Evolutionary conservation across 129 eudicot species (phyloP).

Genomic region (Chrysanthemum makinoi): DNA sequence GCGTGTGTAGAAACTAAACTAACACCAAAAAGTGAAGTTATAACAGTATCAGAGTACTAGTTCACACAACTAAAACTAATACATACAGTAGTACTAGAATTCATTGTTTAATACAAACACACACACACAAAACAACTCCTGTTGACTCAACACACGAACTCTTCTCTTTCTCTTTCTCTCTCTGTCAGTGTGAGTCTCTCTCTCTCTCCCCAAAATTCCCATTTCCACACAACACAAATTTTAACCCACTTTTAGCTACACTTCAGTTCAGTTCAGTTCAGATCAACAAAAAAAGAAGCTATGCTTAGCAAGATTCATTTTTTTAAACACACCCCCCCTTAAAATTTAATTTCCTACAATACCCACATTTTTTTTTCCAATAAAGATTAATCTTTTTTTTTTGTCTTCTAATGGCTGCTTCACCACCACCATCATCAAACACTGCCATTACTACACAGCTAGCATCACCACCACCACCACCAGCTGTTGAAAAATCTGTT

Average conservation of each 20-base stretch:
- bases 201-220: neutral
- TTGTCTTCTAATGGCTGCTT: neutral
- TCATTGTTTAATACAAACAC: neutral
- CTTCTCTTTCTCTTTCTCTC: neutral
- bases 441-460: slow-evolving; percentile 1
- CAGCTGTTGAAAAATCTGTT: slow-evolving; percentile 51
- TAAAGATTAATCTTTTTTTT: neutral
- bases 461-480: neutral
- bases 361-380: neutral
- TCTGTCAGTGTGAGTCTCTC: neutral
- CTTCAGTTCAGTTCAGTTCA: too few relatives aligned
- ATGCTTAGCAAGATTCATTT: slow-evolving; percentile 3
- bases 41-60: too few relatives aligned
- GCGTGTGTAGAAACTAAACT: too few relatives aligned
- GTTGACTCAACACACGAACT: slow-evolving; percentile 1
- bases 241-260: neutral
- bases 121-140: neutral
- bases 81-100: neutral
- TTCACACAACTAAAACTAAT: too few relatives aligned
- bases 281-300: neutral
- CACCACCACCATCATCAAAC: neutral
- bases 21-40: too few relatives aligned
- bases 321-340: slow-evolving; percentile 1
- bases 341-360: neutral
- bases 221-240: neutral